Percentiles rank a stretch among this genome's conserved stretches.
Evolutionary conservation across 306 rosid species (phyloP).

Genomic region (Glycine tomentella): DNA sequence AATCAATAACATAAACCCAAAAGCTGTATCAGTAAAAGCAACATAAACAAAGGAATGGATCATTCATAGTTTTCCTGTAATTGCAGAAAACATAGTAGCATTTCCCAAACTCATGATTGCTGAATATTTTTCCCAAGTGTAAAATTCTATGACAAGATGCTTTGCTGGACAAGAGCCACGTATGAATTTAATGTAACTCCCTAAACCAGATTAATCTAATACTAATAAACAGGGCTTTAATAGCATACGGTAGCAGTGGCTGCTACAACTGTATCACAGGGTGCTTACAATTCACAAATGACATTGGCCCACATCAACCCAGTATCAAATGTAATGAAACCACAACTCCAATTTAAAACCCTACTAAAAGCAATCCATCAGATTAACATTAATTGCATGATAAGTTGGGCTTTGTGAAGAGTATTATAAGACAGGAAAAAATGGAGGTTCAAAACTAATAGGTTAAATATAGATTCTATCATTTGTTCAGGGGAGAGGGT

Average conservation of each 20-base stretch:
- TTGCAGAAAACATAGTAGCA: background rate
- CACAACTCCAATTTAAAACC: background rate
- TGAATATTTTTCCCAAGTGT: background rate
- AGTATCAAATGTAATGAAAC: background rate
- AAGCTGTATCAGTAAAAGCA: background rate
- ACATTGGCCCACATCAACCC: background rate
- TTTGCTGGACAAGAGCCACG: background rate
- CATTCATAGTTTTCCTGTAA: background rate
- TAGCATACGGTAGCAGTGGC: background rate
- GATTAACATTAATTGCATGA: background rate
- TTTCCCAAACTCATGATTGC: constrained; percentile 1
- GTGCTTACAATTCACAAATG: background rate
- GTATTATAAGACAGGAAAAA: background rate
- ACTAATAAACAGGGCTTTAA: background rate
- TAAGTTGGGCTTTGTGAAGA: background rate
- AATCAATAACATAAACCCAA: background rate
- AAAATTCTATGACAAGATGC: background rate
- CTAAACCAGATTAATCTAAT: background rate
- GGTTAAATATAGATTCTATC: background rate
- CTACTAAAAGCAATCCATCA: background rate
- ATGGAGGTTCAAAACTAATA: background rate
- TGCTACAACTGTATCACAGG: background rate
- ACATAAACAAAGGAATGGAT: background rate
- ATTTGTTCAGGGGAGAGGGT: background rate
- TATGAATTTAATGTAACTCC: background rate